Evolutionary conservation across 2,329 filamentous ascomycete species (phyloP).

Genomic region (Pseudocercospora fuligena): DNA sequence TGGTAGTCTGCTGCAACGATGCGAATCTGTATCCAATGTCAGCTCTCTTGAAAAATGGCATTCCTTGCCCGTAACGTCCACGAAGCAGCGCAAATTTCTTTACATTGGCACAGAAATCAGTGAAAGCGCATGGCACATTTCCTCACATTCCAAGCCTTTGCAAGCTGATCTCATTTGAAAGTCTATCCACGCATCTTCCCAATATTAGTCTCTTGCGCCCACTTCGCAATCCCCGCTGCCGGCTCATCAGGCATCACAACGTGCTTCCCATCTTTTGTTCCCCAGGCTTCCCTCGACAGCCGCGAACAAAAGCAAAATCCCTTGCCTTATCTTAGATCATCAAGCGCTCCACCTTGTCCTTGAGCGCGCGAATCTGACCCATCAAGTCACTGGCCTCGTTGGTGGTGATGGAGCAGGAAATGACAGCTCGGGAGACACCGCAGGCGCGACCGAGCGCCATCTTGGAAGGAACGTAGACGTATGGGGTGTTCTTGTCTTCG

Average conservation of each 20-base stretch:
- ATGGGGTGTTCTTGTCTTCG: slow-evolving; percentile 75
- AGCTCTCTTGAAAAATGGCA: neutral
- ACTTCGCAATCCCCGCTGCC: neutral
- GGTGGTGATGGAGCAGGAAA: slow-evolving; percentile 84
- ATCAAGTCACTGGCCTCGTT: slow-evolving; percentile 89
- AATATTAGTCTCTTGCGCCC: neutral
- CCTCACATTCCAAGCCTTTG: neutral
- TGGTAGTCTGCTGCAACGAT: neutral
- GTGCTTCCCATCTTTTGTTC: neutral
- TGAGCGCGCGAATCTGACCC: slow-evolving; percentile 83
- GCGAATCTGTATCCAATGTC: neutral
- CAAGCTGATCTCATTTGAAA: neutral
- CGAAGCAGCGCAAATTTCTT: neutral
- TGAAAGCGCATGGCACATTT: neutral
- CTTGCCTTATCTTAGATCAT: slow-evolving; percentile 67
- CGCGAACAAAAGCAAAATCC: neutral
- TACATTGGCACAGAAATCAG: neutral
- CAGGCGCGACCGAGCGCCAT: slow-evolving; percentile 86
- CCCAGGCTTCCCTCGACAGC: neutral
- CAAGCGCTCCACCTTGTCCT: slow-evolving; percentile 94
- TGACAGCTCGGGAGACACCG: slow-evolving; percentile 86
- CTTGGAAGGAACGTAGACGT: slow-evolving; percentile 63
- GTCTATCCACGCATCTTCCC: slow-evolving; percentile 2
- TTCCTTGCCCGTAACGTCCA: neutral
- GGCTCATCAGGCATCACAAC: neutral